These are phyloP conservation scores for Iris pallida DNA, from an alignment of 116 monocot genomes.

Conservation along the genomic window DNA sequence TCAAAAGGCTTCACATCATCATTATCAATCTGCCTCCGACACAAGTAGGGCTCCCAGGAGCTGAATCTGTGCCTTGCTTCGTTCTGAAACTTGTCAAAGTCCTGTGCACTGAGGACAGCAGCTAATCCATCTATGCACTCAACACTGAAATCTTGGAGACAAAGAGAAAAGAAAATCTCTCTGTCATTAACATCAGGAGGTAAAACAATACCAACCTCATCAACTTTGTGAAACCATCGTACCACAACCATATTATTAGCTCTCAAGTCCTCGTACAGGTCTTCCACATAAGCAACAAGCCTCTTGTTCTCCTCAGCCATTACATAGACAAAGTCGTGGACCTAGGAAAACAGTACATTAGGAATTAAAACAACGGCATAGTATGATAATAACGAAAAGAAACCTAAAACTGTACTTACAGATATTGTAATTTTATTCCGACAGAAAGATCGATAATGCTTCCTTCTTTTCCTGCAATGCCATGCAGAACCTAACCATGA, in stretches of 20 bases:
- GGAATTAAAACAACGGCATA: background rate
- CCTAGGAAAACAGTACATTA: conserved; percentile 27
- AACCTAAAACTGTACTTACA: conserved; percentile 35
- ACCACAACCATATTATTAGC: conserved; percentile 57
- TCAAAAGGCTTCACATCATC: conserved; percentile 67
- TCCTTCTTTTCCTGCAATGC: conserved; percentile 59
- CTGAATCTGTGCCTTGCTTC: conserved; percentile 15
- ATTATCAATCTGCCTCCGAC: conserved; percentile 54
- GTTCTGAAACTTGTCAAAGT: conserved; percentile 64
- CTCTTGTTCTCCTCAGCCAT: conserved; percentile 72
- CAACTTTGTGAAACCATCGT: conserved; percentile 89
- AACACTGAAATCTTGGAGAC: conserved; percentile 80
- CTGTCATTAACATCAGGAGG: conserved; percentile 50
- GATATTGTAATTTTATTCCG: conserved; percentile 71
- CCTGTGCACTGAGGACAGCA: conserved; percentile 51
- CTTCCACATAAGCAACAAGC: conserved; percentile 84
- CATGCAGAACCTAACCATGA: conserved; percentile 76
- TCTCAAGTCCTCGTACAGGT: conserved; percentile 69
- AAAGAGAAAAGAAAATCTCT: conserved; percentile 85
- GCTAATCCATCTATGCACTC: conserved; percentile 93
- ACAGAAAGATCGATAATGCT: conserved; percentile 67
- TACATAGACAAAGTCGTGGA: conserved; percentile 70
- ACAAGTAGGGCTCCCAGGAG: conserved; percentile 53
- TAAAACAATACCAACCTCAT: conserved; percentile 70
- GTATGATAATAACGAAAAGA: background rate